Evolutionary conservation across 1,284 basidiomycete species (phyloP).

Genomic region (Fereydounia khargensis): DNA sequence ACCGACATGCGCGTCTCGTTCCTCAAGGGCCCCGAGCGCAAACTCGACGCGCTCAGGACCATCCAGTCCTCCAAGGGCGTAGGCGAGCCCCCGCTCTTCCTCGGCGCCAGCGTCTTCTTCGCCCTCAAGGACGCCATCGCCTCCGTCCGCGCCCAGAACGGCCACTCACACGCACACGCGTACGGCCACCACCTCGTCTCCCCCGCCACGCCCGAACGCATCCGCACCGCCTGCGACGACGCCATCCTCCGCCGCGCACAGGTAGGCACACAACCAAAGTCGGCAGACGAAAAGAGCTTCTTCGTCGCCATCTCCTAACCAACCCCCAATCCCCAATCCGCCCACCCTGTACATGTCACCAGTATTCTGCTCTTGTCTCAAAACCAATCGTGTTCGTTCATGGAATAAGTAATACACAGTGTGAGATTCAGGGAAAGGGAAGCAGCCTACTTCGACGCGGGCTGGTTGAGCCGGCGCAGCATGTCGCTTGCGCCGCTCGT

Average conservation of each 20-base stretch:
- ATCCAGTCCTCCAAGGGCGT: constrained; percentile 49
- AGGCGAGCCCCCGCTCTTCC: constrained; percentile 57
- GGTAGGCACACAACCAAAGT: constrained; percentile 38
- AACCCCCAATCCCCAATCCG: too few species aligned
- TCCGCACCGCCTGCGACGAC: constrained; percentile 54
- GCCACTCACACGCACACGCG: constrained; percentile 4
- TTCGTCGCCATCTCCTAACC: constrained; percentile 52
- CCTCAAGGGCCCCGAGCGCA: constrained; percentile 37
- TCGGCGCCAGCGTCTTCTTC: constrained; percentile 53
- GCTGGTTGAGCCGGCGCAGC: too few species aligned
- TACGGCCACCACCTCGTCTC: constrained; percentile 42
- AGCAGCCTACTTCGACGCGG: too few species aligned
- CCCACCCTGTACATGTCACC: neutral
- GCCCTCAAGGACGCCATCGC: constrained; percentile 55
- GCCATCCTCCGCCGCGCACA: constrained; percentile 30
- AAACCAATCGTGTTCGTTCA: too few species aligned
- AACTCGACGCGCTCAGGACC: constrained; percentile 45
- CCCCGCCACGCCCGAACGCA: constrained; percentile 57
- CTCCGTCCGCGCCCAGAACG: constrained; percentile 46
- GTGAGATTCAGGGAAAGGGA: too few species aligned
- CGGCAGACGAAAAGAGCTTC: constrained; percentile 49
- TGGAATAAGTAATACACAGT: too few species aligned
- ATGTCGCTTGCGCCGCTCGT: too few species aligned
- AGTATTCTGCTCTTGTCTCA: too few species aligned
- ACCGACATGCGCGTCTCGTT: constrained; percentile 55